Base-by-base conservation (phyloP, 148 eudicot genomes). In the Bassia scoparia region DNA sequence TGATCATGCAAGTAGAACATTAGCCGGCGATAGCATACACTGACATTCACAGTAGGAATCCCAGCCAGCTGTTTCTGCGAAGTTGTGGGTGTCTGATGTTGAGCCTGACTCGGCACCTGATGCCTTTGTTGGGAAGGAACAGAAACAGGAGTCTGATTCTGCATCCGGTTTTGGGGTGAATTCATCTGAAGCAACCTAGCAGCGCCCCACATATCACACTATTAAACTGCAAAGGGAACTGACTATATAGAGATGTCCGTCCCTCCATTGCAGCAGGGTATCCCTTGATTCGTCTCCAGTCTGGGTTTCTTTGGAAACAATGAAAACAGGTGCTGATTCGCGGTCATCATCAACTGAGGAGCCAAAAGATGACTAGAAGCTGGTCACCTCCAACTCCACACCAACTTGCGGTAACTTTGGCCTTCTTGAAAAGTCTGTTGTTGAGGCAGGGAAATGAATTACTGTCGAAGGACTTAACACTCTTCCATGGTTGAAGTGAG, bases 11-110 rank as follows among this genome's bases (percentile, higher is more conserved):
- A 1, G 48, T 71, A 85, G 53, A 68, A 68, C 79, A 69, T 79
- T 46, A 87, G 61, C 60, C 77, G 72, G 23, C 64, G 68, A 72
- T 74, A n/a, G 72, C 75, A 85, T 7, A 73, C n/a, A 38, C 62
- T 76, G 48, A 56, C 71, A 33, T 33, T 73, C 63, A 61, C 18
- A 16, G 18, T 23, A 46, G 49, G 21, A 27, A 27, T 10, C 27
- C 33, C 24, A 60, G 44, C 34, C 44, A 24, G 16, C 38, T 21
- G 58, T 46, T 23, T 38, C 64, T 50, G 75, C 23, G 30, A 15
- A 33, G 23, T 69, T 52, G 20, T 20, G 34, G 26, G 8, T 29
- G 27, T 11, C 33, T 31, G 78, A 12, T 16, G 70, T 56, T 67
- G 78, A 31, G 79, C 71, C 33, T 14, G 30, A 56, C 52, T 62